Evolutionary conservation across 306 rosid species (phyloP), one percentile per base, ranked within the genome.

Genomic region (Senna siamea): DNA sequence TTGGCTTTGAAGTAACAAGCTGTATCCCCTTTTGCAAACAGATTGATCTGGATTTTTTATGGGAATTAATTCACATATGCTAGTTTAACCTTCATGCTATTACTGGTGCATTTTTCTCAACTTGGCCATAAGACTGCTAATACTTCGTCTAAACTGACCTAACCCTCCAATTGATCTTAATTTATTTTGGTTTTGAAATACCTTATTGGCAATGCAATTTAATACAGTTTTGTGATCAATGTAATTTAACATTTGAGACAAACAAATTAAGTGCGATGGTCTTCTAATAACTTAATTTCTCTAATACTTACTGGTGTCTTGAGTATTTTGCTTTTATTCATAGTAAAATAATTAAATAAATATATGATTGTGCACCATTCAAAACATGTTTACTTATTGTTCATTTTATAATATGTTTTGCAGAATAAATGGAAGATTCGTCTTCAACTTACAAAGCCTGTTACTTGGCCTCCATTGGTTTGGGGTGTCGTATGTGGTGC

Each of bases 401-500:
- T 76, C 12, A n/a, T 20, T 82, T 47, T 67, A 73, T 23, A 51
- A 57, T 83, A 46, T 43, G 17, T 71, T 72, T 75, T 85, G 84
- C 93, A 94, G 99, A 90, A 94, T 67, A 94, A 70, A 77, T 94
- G 99, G 97, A 94, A 94, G 88, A 82, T 94, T 74, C 95, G 99
- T 54, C 99, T 94, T 80, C 99, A 94, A 86, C 87, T 94, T 57
- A 94, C 97, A 62, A 94, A 94, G 81, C 99, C 99, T 61, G 96
- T 94, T 60, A 92, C 99, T 72, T 94, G 99, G 99, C 97, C 99
- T 66, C 99, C 99, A 32, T 85, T 94, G 80, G 90, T 94, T 40
- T 94, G 99, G 99, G 99, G 99, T 48, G 93, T 94, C 71, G 90
- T 90, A 54, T 94, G 99, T 68, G 99, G 99, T 59, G 99, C 99